Evolutionary conservation across 2,329 filamentous ascomycete species (phyloP).

Genomic region (Alternaria infectoria): DNA sequence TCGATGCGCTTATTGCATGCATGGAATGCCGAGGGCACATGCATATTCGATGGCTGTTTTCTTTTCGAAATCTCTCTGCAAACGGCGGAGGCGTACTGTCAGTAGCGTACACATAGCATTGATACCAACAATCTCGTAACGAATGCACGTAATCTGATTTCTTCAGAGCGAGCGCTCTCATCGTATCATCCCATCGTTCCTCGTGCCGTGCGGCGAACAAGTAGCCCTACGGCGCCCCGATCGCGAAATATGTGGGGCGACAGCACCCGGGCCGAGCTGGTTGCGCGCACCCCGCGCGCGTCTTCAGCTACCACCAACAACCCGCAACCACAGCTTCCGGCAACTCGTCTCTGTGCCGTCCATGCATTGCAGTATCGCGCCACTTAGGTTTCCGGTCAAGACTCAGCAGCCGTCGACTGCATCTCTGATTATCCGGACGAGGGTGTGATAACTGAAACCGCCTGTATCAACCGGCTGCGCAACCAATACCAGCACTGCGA

Average conservation of each 20-base stretch:
- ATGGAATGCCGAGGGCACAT: constrained; percentile 4
- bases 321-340: background rate
- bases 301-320: background rate
- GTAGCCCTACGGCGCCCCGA: background rate
- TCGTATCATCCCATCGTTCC: background rate
- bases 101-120: background rate
- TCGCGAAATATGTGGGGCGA: background rate
- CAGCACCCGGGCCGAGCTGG: background rate
- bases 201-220: background rate
- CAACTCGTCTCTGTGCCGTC: background rate
- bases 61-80: background rate
- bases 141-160: background rate
- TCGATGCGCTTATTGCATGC: background rate
- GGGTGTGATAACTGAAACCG: background rate
- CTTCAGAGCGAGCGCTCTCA: background rate
- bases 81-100: background rate
- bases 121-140: background rate
- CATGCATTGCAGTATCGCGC: background rate
- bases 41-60: background rate
- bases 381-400: background rate
- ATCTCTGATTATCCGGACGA: background rate
- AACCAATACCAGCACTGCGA: background rate
- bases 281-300: background rate
- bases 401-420: too few relatives aligned
- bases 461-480: background rate